Base-by-base conservation (phyloP, 768 basidiomycete genomes). In the Suillus luteus region DNA sequence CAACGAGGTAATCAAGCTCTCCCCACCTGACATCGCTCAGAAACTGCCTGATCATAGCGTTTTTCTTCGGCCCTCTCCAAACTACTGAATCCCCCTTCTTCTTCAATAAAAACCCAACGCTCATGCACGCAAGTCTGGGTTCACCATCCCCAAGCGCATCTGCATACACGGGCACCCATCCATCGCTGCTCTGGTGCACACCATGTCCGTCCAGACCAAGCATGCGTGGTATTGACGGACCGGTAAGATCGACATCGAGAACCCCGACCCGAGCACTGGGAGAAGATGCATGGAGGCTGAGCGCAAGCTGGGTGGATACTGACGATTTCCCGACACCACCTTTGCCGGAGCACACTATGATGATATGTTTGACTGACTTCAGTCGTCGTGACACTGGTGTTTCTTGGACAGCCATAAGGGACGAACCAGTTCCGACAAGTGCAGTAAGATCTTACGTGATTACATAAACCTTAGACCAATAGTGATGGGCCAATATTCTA, bases 271-370 rank as follows among this genome's bases (percentile, higher is more conserved):
- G 86, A 5, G 85, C 83, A 41, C 76, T 83, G 6, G 89, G 86
- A 2, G 87, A 83, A 27, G 85, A 88, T 2, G 82, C 80, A 78
- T 92, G 86, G 9, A 99, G 86, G 65, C 88, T 92, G 58, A 99
- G 85, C 0, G 97, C 96, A 37, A 99, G 84, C 69, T 99, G 97
- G 8, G 90, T 86, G 2, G 94, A 88, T 27, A 98, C 90, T 1
- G 95, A 96, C n/a, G 96, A 98, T 79, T 99, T 99, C 62, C 97
- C 97, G 48, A 99, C 97, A 41, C 96, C 97, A 40, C 97, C 97
- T 76, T 99, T 99, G 9, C 97, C 97, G 0, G 95, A 93, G 46
- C 96, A 85, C 62, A 99, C 94, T 66, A 99, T 87, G 68, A 99
- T 87, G 73, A 99, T 86, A 70, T 95, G 85, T 68, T 90, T 89